Evolutionary conservation across 768 basidiomycete genomes (phyloP), one percentile per base, ranked within the genome.

Genomic region (Lactifluus subvellereus): DNA sequence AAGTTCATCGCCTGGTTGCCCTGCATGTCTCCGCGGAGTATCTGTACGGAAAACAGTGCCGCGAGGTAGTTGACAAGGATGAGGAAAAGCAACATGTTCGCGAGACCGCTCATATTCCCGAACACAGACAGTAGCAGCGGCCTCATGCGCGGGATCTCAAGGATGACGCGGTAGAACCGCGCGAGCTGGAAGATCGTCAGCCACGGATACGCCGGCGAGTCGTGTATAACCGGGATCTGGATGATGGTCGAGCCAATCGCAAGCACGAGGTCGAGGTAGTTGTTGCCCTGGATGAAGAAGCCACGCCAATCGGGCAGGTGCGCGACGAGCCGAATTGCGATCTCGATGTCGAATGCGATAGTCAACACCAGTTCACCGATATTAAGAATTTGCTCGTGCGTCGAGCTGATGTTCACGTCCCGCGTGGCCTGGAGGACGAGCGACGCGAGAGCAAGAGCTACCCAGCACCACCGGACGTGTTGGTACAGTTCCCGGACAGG

Each of bases 41-140:
- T 77, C 72, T 98, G 94, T 1, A 91, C 81, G 3, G 84, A 85
- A 50, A 95, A 80, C 30, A 98, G 79, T 0, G 94, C 90, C 4
- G 87, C 88, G 51, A 98, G 78, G 70, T 87, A 88, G 73, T 93
- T 96, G 76, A 94, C 84, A 60, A 96, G 74, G 64, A 98, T 74
- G 22, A 98, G 80, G 77, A 98, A 98, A 37, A 95, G 72, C 7
- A 88, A 81, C 92, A 97, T 95, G 79, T 98, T 98, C 33, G 80
- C 78, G 20, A 98, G 78, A 74, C 92, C 94, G 62, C 88, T 87
- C 79, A 97, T 84, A 71, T 94, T 94, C 10, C 95, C 94, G 68
- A 96, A 94, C 1, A 97, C 89, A 1, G 88, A 87, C 18, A 90
- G 78, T 77, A 98, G 73, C 35, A 98, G 75, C 0, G 89, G 90